phyloP scores from a whole-genome alignment of 169 alveolate species.

The Plasmodium fragile region DNA sequence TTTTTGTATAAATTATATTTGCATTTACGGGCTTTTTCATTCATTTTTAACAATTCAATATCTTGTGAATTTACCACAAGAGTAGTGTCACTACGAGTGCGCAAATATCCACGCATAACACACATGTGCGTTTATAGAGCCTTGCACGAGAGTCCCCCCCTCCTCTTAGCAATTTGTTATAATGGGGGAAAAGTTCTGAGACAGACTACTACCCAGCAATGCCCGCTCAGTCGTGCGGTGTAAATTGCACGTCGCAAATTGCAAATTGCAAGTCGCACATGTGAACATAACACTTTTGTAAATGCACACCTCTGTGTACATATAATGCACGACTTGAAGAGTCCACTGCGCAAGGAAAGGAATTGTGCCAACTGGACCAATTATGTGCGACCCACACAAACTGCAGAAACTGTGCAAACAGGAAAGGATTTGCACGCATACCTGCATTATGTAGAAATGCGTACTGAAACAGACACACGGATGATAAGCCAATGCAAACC shows the following conservation, averaged over 20 bases:
- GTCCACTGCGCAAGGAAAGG: background rate
- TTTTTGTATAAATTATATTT: too few relatives aligned
- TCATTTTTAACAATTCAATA: background rate
- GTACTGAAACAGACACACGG: background rate
- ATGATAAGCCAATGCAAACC: background rate
- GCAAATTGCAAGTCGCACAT: background rate
- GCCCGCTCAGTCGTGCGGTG: background rate
- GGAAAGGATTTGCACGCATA: background rate
- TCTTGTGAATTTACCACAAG: background rate
- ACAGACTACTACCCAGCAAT: background rate
- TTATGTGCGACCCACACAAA: background rate
- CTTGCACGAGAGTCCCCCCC: background rate
- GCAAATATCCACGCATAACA: background rate
- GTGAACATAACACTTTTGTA: background rate
- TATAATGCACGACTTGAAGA: background rate
- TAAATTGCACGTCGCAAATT: background rate
- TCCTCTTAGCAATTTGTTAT: background rate
- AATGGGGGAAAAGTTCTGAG: slow-evolving; percentile 2
- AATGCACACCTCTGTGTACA: background rate
- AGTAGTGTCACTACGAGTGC: background rate
- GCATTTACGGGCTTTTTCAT: background rate
- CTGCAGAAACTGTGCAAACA: background rate
- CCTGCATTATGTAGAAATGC: background rate
- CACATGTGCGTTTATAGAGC: background rate
- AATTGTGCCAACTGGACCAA: background rate